Evolutionary conservation across 495 filamentous ascomycete species (phyloP).

Genomic region (Cercophora scortea): DNA sequence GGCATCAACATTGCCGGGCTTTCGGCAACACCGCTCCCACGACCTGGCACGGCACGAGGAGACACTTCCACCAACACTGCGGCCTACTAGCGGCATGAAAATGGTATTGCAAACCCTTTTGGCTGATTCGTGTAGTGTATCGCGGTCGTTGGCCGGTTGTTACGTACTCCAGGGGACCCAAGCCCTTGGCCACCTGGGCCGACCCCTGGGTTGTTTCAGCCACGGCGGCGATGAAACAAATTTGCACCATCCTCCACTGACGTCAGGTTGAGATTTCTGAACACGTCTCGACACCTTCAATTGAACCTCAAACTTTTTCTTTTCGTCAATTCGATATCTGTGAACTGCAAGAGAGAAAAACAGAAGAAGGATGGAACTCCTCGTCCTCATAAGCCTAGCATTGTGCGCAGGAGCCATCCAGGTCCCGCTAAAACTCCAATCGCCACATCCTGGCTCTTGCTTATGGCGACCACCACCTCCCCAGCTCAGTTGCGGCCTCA

Average conservation of each 20-base stretch:
- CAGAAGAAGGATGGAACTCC: neutral
- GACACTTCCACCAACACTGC: no score
- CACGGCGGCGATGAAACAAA: neutral
- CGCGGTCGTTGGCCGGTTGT: no score
- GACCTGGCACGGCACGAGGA: no score
- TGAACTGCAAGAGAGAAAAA: no score
- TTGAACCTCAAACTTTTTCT: neutral
- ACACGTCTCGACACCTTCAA: neutral
- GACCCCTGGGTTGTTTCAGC: neutral
- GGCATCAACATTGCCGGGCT: no score
- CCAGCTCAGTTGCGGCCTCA: slow-evolving; percentile 1
- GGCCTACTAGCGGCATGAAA: no score
- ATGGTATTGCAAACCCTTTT: no score
- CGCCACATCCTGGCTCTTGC: neutral
- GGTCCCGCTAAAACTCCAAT: neutral
- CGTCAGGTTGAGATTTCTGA: neutral
- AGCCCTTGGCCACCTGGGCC: no score
- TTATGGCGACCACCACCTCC: neutral
- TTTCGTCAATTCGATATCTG: neutral
- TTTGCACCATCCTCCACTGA: neutral
- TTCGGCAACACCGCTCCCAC: no score
- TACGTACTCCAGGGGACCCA: no score
- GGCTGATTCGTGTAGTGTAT: no score
- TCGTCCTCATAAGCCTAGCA: neutral
- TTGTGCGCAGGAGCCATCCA: neutral